Evolutionary conservation across 2,329 filamentous ascomycete genomes (phyloP).

Genomic region (Diaporthe eres): DNA sequence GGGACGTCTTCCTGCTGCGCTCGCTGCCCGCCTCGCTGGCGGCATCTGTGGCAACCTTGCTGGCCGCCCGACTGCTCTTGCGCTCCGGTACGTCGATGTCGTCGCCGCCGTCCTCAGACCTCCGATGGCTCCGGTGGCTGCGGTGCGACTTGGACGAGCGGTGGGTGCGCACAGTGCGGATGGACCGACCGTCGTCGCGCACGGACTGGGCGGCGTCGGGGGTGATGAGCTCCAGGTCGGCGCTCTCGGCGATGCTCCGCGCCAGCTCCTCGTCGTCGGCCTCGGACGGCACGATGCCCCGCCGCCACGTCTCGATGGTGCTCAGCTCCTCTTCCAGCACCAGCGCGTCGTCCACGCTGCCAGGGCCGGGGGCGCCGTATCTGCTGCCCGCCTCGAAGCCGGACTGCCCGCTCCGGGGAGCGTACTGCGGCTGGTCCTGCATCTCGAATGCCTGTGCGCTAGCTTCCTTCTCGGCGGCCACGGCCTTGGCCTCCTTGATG

Average conservation of each 20-base stretch:
- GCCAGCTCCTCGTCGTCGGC: constrained; percentile 46
- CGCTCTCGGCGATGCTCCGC: constrained; percentile 58
- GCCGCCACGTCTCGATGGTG: constrained; percentile 70
- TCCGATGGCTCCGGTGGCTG: constrained; percentile 40
- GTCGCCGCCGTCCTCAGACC: constrained; percentile 30
- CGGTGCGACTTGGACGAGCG: constrained; percentile 46
- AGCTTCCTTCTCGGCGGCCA: constrained; percentile 46
- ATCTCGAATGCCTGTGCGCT: constrained; percentile 47
- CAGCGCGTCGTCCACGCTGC: constrained; percentile 65
- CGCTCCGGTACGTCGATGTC: constrained; percentile 46
- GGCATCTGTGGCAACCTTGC: constrained; percentile 33
- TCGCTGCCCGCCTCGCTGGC: constrained; percentile 51
- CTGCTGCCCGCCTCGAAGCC: constrained; percentile 20
- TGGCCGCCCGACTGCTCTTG: constrained; percentile 49
- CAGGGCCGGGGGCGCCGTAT: constrained; percentile 35
- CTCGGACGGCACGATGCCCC: constrained; percentile 66
- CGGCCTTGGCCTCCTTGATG: constrained; percentile 66
- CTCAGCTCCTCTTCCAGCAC: constrained; percentile 71
- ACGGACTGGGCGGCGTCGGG: constrained; percentile 66
- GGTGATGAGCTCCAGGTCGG: constrained; percentile 65
- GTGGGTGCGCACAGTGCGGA: constrained; percentile 56
- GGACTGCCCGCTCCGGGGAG: constrained; percentile 8
- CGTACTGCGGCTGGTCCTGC: constrained; percentile 34
- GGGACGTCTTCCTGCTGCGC: constrained; percentile 48
- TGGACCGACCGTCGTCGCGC: constrained; percentile 48